phyloP scores from a whole-genome alignment of 2,329 filamentous ascomycete species.

The Penicillium frequentans region DNA sequence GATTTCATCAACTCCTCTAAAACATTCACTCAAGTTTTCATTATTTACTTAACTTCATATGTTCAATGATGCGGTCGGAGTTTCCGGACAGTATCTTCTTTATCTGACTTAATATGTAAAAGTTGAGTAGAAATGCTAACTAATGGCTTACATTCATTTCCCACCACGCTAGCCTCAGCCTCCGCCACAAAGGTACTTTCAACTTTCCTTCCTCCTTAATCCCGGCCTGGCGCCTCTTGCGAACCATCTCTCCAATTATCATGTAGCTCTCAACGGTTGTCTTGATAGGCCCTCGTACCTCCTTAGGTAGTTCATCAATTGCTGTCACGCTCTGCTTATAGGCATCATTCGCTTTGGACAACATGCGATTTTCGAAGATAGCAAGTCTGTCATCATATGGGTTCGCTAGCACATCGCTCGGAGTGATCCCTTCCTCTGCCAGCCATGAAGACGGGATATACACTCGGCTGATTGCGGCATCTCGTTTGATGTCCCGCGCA shows the following conservation, averaged over 20 bases:
- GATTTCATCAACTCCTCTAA: neutral
- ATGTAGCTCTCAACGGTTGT: constrained; percentile 75
- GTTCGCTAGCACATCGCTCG: constrained; percentile 7
- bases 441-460: constrained; percentile 70
- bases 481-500: constrained; percentile 68
- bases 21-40: neutral
- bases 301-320: constrained; percentile 62
- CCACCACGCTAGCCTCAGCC: constrained; percentile 6
- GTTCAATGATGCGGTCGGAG: neutral
- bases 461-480: constrained; percentile 64
- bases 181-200: constrained; percentile 9
- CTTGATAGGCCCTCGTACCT: constrained; percentile 63
- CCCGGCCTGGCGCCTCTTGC: constrained; percentile 2
- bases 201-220: constrained; percentile 60
- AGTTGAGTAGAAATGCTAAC: neutral
- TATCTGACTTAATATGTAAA: neutral
- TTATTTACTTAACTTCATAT: neutral
- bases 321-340: constrained; percentile 57
- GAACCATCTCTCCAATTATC: constrained; percentile 60
- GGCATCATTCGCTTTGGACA: neutral
- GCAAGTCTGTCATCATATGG: constrained; percentile 1
- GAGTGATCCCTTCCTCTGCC: constrained; percentile 51
- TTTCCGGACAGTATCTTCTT: neutral
- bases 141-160: constrained; percentile 1
- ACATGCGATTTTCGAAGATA: neutral